Conservation (phyloP, 352 stramenopile genomes). For the Aphanomyces astaci region DNA sequence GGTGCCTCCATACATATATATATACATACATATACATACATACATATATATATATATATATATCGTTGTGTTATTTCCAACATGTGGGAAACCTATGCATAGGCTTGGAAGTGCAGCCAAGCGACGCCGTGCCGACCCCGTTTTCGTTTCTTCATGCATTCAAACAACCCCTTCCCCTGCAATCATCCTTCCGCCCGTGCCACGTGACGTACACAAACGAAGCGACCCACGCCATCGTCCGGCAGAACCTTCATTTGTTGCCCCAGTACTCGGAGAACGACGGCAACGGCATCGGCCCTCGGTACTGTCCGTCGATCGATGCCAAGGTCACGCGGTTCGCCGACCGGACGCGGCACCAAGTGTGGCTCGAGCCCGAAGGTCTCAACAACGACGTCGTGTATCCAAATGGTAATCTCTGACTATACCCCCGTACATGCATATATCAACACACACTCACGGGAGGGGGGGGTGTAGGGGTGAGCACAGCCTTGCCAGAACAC, state of each 20-base stretch:
- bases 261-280: constrained; percentile 87
- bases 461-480: constrained; percentile 25
- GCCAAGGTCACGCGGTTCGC: constrained; percentile 89
- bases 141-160: constrained; percentile 95
- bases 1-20: constrained; percentile 20
- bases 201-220: constrained; percentile 96
- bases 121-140: constrained; percentile 82
- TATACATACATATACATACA: neutral
- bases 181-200: constrained; percentile 86
- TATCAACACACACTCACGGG: neutral
- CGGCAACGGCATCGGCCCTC: constrained; percentile 58
- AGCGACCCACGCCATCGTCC: constrained; percentile 91
- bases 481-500: constrained; percentile 85
- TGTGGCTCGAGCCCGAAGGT: constrained; percentile 98
- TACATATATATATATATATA: neutral
- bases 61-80: no score
- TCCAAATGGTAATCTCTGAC: constrained; percentile 98
- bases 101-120: constrained; percentile 84
- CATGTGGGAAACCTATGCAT: no score
- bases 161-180: constrained; percentile 48
- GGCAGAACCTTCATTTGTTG: constrained; percentile 90
- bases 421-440: no score
- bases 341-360: constrained; percentile 70
- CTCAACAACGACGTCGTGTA: constrained; percentile 96
- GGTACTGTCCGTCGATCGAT: constrained; percentile 97